Evolutionary conservation across 331 rosid genomes (phyloP), one percentile per base, ranked within the genome.

Genomic region (Quercus lobata): DNA sequence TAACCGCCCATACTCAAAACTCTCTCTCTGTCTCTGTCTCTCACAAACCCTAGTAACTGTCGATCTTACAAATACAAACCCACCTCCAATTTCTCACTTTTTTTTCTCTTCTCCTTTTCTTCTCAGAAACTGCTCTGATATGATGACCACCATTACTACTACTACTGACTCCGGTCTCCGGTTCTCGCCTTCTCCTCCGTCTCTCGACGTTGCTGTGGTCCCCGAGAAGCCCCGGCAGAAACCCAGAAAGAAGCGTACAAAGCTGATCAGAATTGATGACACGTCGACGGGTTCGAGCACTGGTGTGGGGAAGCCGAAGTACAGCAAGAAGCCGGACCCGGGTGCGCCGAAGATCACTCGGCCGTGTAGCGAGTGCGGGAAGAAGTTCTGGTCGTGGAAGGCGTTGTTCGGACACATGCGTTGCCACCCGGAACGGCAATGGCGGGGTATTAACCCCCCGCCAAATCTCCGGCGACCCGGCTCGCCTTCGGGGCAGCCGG

Each of bases 341-440:
- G 24, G 22, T 0, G 89, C 89, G 6, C 87, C 90, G 5, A 86
- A 85, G 84, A 81, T 83, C 41, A 85, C 91, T 1, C 77, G 75
- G 22, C 89, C 92, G 0, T 96, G 99, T 72, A 87, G 77, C 14
- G 98, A 93, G 74, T 93, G 99, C 15, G 96, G 94, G 0, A 89
- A 84, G 87, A 84, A 72, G 62, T 96, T 96, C 85, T 91, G 92
- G 91, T 91, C 99, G 0, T 84, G 87, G 88, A 96, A 96, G 81
- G 99, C 99, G 5, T 87, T 90, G 5, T 90, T 84, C 37, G 99
- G 99, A 0, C 99, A 96, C 88, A 96, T 96, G 99, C 85, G 98
- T 4, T 96, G 97, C 71, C 99, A 91, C 80, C 99, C 99, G 0
- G 99, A 96, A 63, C 97, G 98, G 1, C 82, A 83, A 21, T 95